These are phyloP conservation scores for Melampsora larici-populina DNA, from an alignment of 1,284 basidiomycete species.

Conservation along the genomic window DNA sequence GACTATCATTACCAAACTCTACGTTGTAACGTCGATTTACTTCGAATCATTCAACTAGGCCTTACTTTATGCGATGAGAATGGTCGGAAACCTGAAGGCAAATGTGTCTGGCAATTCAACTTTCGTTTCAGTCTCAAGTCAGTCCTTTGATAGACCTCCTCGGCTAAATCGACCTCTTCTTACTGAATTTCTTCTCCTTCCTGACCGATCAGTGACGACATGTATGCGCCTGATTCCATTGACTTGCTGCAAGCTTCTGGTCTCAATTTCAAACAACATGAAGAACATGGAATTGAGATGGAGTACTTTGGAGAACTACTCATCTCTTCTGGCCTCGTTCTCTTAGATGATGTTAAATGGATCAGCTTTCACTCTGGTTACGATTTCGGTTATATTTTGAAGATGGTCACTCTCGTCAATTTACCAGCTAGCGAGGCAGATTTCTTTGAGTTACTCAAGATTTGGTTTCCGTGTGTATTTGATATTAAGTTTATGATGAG, in stretches of 20 bases:
- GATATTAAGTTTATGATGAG: constrained; percentile 98
- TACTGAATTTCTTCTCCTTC: not conserved
- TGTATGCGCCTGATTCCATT: constrained; percentile 96
- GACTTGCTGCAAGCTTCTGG: constrained; percentile 91
- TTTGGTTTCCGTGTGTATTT: constrained; percentile 96
- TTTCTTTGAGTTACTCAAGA: constrained; percentile 81
- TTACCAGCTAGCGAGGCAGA: constrained; percentile 82
- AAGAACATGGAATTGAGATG: constrained; percentile 84
- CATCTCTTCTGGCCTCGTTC: constrained; percentile 89
- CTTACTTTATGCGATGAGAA: constrained; percentile 91
- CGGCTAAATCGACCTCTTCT: not conserved
- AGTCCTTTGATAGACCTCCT: constrained; percentile 53
- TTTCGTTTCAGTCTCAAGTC: constrained; percentile 88
- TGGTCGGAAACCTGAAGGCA: constrained; percentile 76
- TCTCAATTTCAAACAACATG: constrained; percentile 89
- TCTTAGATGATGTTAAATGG: constrained; percentile 89
- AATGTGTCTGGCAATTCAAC: constrained; percentile 99
- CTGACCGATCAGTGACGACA: constrained; percentile 70
- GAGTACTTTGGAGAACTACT: constrained; percentile 96
- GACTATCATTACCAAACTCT: constrained; percentile 99
- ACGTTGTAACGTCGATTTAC: constrained; percentile 89
- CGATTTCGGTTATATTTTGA: constrained; percentile 98
- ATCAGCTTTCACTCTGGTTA: constrained; percentile 99
- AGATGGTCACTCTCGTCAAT: constrained; percentile 81
- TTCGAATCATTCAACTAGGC: constrained; percentile 96